These are phyloP conservation scores for Populus euphratica DNA, from an alignment of 345 rosid species.

Conservation along the genomic window DNA sequence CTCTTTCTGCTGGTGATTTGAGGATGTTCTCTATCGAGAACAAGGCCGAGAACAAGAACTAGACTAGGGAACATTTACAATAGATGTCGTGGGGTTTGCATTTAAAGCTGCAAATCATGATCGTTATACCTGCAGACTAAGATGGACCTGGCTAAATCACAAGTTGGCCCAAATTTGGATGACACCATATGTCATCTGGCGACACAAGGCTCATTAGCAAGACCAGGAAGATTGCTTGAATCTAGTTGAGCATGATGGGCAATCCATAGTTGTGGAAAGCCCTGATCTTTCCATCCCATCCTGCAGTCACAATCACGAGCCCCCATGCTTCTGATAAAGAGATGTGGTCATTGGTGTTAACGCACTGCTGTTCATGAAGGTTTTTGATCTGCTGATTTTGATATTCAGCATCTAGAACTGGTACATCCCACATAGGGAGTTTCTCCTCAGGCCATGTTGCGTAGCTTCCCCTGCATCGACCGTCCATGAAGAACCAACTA, in stretches of 20 bases:
- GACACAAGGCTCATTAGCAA: background rate
- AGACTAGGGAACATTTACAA: background rate
- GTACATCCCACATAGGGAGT: conserved; percentile 44
- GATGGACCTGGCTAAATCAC: background rate
- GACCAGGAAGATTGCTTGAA: background rate
- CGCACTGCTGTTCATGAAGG: background rate
- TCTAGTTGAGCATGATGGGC: conserved; percentile 36
- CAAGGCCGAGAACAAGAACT: background rate
- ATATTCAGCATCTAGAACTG: conserved; percentile 8
- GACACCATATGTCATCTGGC: background rate
- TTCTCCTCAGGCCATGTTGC: conserved; percentile 97
- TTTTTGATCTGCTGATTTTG: conserved; percentile 2
- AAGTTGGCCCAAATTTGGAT: background rate
- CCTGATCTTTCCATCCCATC: conserved; percentile 64
- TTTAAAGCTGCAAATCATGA: background rate
- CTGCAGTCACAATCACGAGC: conserved; percentile 69
- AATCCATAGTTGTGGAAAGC: conserved; percentile 75
- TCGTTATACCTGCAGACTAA: background rate
- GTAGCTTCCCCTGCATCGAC: conserved; percentile 42
- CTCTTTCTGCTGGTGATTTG: background rate
- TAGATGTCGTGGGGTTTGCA: background rate
- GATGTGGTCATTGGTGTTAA: background rate
- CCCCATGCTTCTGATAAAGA: conserved; percentile 60
- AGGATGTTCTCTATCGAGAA: background rate
- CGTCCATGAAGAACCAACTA: conserved; percentile 52